phyloP scores from a whole-genome alignment of 257 asterid species.

The Capsicum baccatum region DNA sequence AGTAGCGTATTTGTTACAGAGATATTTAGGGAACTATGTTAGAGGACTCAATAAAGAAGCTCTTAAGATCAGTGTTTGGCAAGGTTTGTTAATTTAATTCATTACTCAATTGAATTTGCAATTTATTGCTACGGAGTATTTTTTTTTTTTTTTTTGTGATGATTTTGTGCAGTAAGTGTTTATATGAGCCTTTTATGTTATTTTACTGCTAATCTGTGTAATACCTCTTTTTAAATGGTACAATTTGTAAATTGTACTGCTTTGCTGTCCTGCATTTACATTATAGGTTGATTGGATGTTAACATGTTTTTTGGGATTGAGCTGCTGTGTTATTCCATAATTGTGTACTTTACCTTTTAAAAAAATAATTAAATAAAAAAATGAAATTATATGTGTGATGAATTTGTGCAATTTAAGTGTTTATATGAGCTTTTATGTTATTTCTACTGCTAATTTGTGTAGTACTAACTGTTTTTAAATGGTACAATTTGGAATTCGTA shows the following conservation, averaged over 20 bases:
- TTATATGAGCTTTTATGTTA: no score
- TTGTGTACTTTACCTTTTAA: no score
- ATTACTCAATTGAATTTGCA: no score
- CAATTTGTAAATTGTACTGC: not conserved
- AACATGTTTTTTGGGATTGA: no score
- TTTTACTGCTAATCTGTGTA: no score
- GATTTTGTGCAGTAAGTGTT: not conserved
- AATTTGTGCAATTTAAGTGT: not conserved
- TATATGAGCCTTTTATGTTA: not conserved
- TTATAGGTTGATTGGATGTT: not conserved
- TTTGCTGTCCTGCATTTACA: not conserved
- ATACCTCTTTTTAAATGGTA: no score
- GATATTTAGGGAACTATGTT: constrained; percentile 94
- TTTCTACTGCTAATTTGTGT: no score
- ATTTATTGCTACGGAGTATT: no score
- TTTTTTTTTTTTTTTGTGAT: not conserved
- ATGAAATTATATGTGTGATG: not conserved
- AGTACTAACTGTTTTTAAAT: no score
- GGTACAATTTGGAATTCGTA: not conserved
- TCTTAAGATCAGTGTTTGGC: constrained; percentile 99
- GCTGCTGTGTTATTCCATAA: no score
- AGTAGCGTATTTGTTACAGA: constrained; percentile 84
- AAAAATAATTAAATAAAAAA: no score
- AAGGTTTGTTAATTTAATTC: constrained; percentile 44
- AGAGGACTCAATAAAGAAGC: constrained; percentile 96